phyloP scores from a whole-genome alignment of 208 protist genomes.

The Crithidia sp. region DNA sequence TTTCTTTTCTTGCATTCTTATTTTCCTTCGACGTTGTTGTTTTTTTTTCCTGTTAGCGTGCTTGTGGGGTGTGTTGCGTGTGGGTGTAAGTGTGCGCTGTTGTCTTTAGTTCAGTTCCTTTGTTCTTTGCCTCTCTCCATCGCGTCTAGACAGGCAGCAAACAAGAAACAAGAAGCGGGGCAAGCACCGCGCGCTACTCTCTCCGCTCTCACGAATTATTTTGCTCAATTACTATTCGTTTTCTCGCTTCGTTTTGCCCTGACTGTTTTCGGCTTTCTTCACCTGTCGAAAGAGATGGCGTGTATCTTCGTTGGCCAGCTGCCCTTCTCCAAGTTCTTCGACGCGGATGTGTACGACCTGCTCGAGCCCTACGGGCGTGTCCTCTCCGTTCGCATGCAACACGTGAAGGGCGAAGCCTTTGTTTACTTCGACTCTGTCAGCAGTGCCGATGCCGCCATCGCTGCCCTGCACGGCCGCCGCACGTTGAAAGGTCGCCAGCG shows the following conservation, averaged over 20 bases:
- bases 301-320: constrained; percentile 9
- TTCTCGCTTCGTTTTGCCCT: background rate
- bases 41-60: background rate
- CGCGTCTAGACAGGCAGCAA: background rate
- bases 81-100: background rate
- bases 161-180: no score
- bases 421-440: constrained; percentile 11
- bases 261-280: background rate
- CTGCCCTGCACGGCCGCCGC: constrained; percentile 7
- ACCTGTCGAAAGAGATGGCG: background rate
- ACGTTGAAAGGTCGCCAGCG: constrained; percentile 6
- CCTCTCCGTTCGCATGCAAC: constrained; percentile 7
- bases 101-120: background rate
- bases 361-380: constrained; percentile 2
- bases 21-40: background rate
- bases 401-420: constrained; percentile 9
- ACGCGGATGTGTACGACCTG: constrained; percentile 12
- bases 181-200: no score
- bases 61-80: no score
- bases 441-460: constrained; percentile 7
- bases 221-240: background rate
- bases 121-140: background rate
- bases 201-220: background rate
- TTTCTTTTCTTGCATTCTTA: no score
- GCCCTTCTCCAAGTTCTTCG: constrained; percentile 9